phyloP scores from a whole-genome alignment of 768 basidiomycete species.

The Lactarius indigo region DNA sequence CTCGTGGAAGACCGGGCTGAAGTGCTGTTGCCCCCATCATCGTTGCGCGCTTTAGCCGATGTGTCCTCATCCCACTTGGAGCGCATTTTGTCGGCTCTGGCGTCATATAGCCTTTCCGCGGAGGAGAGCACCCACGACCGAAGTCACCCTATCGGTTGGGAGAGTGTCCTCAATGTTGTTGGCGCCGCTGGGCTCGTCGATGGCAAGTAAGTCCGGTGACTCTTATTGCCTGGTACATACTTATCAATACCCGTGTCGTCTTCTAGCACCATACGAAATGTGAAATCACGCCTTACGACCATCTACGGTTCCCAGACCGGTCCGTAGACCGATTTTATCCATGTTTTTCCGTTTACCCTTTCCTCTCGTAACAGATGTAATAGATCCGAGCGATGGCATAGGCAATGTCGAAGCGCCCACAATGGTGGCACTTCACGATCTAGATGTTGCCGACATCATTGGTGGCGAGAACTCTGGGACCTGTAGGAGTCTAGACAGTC shows the following conservation, averaged over 20 bases:
- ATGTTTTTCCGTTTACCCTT: not conserved
- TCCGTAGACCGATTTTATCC: not conserved
- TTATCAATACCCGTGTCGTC: not conserved
- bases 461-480: not conserved
- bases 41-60: constrained; percentile 38
- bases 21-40: constrained; percentile 33
- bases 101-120: constrained; percentile 51
- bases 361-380: not conserved
- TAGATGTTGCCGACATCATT: constrained; percentile 14
- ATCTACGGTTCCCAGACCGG: constrained; percentile 20
- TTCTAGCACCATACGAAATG: constrained; percentile 14
- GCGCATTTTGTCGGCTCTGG: constrained; percentile 50
- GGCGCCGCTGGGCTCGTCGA: constrained; percentile 39
- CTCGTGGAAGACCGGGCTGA: constrained; percentile 30
- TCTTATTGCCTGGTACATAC: not conserved
- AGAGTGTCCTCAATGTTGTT: constrained; percentile 53
- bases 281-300: constrained; percentile 16
- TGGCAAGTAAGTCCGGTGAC: constrained; percentile 27
- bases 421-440: constrained; percentile 8
- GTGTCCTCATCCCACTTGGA: constrained; percentile 46
- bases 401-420: not conserved
- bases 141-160: constrained; percentile 59
- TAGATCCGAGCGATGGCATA: constrained; percentile 9
- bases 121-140: constrained; percentile 64
- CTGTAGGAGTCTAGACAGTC: not conserved